Conservation (phyloP, 805 yeast genomes). For the Candida quercuum region DNA sequence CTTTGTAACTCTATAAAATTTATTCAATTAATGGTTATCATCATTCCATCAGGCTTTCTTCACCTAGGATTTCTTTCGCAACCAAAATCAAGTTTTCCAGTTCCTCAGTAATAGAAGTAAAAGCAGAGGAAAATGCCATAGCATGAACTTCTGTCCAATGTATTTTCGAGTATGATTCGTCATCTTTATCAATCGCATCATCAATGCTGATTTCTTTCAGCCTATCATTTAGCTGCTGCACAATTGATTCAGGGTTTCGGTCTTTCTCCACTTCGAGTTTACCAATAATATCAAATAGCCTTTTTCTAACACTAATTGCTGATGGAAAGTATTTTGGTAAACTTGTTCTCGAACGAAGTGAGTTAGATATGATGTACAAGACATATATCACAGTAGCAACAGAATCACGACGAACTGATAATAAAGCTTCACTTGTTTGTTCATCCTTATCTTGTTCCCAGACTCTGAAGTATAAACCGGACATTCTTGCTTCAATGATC, state of each 20-base stretch:
- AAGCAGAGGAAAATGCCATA: slow-evolving; percentile 43
- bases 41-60: slow-evolving; percentile 23
- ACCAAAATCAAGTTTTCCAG: slow-evolving; percentile 31
- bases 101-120: slow-evolving; percentile 39
- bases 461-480: slow-evolving; percentile 41
- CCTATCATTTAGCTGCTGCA: slow-evolving; percentile 10
- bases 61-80: slow-evolving; percentile 41
- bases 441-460: slow-evolving; percentile 37
- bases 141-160: slow-evolving; percentile 46
- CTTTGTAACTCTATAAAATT: not conserved
- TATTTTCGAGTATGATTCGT: slow-evolving; percentile 19
- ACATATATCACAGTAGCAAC: slow-evolving; percentile 40
- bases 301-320: slow-evolving; percentile 36
- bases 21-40: not conserved
- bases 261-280: slow-evolving; percentile 21
- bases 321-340: slow-evolving; percentile 43
- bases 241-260: not conserved
- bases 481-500: slow-evolving; percentile 43
- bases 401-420: slow-evolving; percentile 41
- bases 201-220: slow-evolving; percentile 6
- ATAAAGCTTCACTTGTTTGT: slow-evolving; percentile 32
- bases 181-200: slow-evolving; percentile 4
- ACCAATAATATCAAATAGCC: slow-evolving; percentile 34
- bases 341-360: slow-evolving; percentile 31
- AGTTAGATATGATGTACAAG: slow-evolving; percentile 37